Evolutionary conservation across 805 yeast species (phyloP), one percentile per base, ranked within the genome.

Genomic region (Wickerhamiella alocasiicola): DNA sequence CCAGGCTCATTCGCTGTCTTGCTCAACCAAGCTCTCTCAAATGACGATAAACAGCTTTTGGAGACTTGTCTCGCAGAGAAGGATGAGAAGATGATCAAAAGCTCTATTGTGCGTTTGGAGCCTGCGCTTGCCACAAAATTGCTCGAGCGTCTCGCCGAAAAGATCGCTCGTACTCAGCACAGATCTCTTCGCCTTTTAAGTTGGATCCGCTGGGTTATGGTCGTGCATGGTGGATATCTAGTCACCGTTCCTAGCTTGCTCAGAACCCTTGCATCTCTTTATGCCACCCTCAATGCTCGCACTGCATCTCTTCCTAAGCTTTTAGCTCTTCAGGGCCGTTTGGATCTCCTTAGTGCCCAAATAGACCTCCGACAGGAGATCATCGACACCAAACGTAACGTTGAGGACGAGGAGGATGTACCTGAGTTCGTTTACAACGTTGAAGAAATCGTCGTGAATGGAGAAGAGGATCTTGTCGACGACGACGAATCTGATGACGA

Each of bases 151-250:
- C 57, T 72, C 20, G 67, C 72, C 3, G 63, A 63, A 28, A 60
- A 65, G 37, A 58, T 77, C 32, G 66, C 75, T 1, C 70, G 76
- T 49, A 66, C 67, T 27, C 74, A 78, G 4, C 65, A 69, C 43
- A 64, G 78, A 37, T 64, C 75, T 5, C 71, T 70, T 4, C 66
- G 67, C 36, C 59, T 61, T 43, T 61, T 67, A 34, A 52, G 72
- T 4, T 88, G 96, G 95, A 65, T 87, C 39, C 81, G 81, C 57
- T 83, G 91, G 84, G 50, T 82, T 13, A 62, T 87, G 44, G 67
- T 85, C 20, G 61, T 71, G 11, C 81, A 79, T 53, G 83, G 87
- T 19, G 72, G 82, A 1, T 71, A 77, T 47, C 63, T 78, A 15
- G 66, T 72, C 11, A 64, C 68, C 25, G 64, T 72, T 28, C 59